These are phyloP conservation scores for Auriculariales sp. DNA, from an alignment of 768 basidiomycete genomes.

Conservation along the genomic window DNA sequence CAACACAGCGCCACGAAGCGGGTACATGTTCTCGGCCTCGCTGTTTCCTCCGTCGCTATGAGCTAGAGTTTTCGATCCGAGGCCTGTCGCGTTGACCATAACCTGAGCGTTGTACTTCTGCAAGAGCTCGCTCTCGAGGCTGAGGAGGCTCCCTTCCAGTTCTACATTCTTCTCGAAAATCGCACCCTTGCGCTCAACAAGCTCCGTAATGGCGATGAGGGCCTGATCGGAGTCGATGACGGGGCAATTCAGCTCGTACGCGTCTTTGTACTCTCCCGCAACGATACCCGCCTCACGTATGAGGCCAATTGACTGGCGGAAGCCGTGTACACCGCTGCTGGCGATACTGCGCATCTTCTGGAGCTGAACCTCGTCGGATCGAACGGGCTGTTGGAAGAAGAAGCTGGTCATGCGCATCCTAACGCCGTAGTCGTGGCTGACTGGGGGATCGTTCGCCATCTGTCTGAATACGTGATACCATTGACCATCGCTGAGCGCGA, in stretches of 20 bases:
- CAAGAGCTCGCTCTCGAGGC: conserved; percentile 14
- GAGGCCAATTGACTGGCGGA: too few relatives aligned
- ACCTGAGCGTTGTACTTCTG: conserved; percentile 15
- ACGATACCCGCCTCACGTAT: conserved; percentile 16
- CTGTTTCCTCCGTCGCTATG: too few relatives aligned
- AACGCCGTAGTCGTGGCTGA: conserved; percentile 14
- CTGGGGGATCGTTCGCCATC: conserved; percentile 11
- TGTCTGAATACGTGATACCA: conserved; percentile 21
- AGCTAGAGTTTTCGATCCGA: conserved; percentile 18
- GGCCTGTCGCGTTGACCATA: conserved; percentile 23
- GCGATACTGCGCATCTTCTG: conserved; percentile 19
- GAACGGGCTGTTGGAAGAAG: conserved; percentile 18
- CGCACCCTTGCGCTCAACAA: conserved; percentile 16
- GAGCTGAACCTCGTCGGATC: conserved; percentile 15
- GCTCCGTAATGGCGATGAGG: conserved; percentile 22
- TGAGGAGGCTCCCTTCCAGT: conserved; percentile 18
- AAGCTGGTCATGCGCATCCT: conserved; percentile 21
- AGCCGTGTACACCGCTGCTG: conserved; percentile 15
- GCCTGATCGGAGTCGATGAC: conserved; percentile 23
- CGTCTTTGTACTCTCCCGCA: too few relatives aligned
- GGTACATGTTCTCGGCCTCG: conserved; percentile 21
- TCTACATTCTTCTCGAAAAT: conserved; percentile 15
- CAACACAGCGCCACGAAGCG: conserved; percentile 23
- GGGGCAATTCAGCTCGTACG: conserved; percentile 20
- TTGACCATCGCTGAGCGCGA: too few relatives aligned